These are phyloP conservation scores for Selaginella tamariscina DNA, from an alignment of 75 land plant species.

Conservation along the genomic window DNA sequence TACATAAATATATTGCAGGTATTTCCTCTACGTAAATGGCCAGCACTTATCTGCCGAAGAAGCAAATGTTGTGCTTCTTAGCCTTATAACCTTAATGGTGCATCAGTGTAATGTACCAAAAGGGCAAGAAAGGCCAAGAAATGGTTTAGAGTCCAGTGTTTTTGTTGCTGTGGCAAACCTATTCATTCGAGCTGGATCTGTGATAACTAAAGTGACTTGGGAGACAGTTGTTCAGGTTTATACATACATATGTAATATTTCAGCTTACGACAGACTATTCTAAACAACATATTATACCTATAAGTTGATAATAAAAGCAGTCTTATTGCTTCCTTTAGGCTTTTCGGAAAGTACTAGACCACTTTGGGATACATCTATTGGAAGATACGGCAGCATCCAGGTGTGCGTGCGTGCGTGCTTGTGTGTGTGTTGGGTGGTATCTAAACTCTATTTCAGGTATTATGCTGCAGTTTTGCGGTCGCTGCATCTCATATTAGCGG, in stretches of 20 bases:
- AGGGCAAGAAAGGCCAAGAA: background rate
- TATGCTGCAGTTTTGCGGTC: slow-evolving; percentile 61
- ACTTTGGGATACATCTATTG: background rate
- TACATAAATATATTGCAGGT: background rate
- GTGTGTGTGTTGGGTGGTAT: background rate
- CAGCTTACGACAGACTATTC: too few species aligned
- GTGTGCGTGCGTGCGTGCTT: background rate
- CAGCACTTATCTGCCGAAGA: background rate
- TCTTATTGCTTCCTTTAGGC: slow-evolving; percentile 1
- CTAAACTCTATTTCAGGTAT: slow-evolving; percentile 32
- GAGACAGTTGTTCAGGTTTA: background rate
- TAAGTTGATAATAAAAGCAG: background rate
- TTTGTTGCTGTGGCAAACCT: background rate
- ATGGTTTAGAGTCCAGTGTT: background rate
- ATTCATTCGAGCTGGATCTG: background rate
- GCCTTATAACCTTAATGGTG: background rate
- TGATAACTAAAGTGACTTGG: background rate
- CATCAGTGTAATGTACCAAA: background rate
- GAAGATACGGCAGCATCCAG: slow-evolving; percentile 16
- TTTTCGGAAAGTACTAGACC: slow-evolving; percentile 9
- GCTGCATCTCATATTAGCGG: slow-evolving; percentile 58
- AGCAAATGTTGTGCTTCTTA: background rate
- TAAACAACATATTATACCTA: too few species aligned
- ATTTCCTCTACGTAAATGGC: background rate
- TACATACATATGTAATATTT: background rate